Base-by-base conservation (phyloP, 2,329 filamentous ascomycete genomes). In the Stemphylium vesicarium region DNA sequence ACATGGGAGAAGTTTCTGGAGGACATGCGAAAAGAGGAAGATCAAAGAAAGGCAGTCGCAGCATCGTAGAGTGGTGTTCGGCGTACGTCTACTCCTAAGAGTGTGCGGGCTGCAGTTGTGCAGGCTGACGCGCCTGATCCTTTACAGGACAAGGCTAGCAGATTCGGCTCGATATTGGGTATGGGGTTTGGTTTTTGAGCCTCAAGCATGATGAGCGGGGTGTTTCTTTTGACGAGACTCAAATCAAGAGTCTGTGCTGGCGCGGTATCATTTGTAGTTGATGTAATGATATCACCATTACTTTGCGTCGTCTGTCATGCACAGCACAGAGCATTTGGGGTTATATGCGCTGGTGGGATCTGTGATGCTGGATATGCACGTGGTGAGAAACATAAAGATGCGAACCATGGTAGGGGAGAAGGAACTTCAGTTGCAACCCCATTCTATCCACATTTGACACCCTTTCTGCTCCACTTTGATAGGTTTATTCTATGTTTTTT, bases 1-100 rank as follows among this genome's bases (percentile, higher is more conserved):
- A 89, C 90, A 7, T 99, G 95, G 95, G 92, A 96, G 79, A 81
- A 82, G 57, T 98, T 97, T 70, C 81, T 98, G n/a, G 82, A 84
- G 65, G 91, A 96, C 69, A 94, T 96, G 88, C 90, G 96, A 70
- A 85, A 82, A 63, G 85, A 91, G 62, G 84, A 76, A 56, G 71
- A 74, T 45, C 67, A 70, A 57, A 61, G 70, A 56, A 69, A 68
- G 58, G 63, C 57, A n/a, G 63, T 53, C 41, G 62, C 53, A 41
- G 47, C 53, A 29, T 62, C 65, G 45, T 68, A 66, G 63, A 44
- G 32, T 44, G 53, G 18, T 36, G 13, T 7, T 10, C 31, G 31
- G 24, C 26, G 13, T 31, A 44, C 24, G 36, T 46, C 29, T 42
- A 31, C 46, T 42, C 46, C 31, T 10, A 15, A 32, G 22, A 29